Percentiles rank a stretch among this genome's conserved stretches.
Conservation (phyloP, 2,329 filamentous ascomycete species). For the Pseudogymnoascus sp. region DNA sequence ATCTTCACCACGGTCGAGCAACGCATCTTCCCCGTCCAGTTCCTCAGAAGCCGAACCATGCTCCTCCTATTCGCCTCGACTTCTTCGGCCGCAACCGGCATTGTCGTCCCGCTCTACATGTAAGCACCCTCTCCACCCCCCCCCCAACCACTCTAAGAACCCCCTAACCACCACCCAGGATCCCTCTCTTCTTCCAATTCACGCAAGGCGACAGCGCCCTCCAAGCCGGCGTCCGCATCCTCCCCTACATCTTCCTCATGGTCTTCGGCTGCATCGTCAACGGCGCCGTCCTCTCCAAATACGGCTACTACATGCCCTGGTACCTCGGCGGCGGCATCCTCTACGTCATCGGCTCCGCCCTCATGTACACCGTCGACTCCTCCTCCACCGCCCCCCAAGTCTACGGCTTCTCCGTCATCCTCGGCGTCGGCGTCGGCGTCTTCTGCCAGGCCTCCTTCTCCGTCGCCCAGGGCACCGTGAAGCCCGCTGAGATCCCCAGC, state of each 20-base stretch:
- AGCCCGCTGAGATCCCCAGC: constrained; percentile 23
- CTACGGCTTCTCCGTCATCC: constrained; percentile 25
- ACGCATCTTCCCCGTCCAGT: constrained; percentile 25
- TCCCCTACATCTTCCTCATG: constrained; percentile 31
- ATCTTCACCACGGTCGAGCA: constrained; percentile 21
- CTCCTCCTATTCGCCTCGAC: constrained; percentile 31
- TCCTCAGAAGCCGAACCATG: constrained; percentile 31
- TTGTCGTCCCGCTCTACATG: constrained; percentile 16
- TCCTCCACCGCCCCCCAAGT: constrained; percentile 3
- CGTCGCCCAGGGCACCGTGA: constrained; percentile 31
- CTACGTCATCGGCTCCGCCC: constrained; percentile 26
- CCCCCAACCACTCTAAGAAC: constrained; percentile 16
- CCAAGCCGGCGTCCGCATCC: constrained; percentile 32
- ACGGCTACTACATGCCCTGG: constrained; percentile 34
- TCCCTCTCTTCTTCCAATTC: constrained; percentile 44
- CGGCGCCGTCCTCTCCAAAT: constrained; percentile 27
- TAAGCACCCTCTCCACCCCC: background rate
- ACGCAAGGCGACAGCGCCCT: constrained; percentile 40
- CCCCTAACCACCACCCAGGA: constrained; percentile 37
- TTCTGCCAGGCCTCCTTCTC: constrained; percentile 31
- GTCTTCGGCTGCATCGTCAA: constrained; percentile 28
- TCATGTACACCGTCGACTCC: constrained; percentile 23
- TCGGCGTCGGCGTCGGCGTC: constrained; percentile 27
- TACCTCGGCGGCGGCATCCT: constrained; percentile 30
- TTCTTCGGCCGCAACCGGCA: constrained; percentile 19